Evolutionary conservation across 495 filamentous ascomycete genomes (phyloP).

Genomic region (Penicillium diatomitis): DNA sequence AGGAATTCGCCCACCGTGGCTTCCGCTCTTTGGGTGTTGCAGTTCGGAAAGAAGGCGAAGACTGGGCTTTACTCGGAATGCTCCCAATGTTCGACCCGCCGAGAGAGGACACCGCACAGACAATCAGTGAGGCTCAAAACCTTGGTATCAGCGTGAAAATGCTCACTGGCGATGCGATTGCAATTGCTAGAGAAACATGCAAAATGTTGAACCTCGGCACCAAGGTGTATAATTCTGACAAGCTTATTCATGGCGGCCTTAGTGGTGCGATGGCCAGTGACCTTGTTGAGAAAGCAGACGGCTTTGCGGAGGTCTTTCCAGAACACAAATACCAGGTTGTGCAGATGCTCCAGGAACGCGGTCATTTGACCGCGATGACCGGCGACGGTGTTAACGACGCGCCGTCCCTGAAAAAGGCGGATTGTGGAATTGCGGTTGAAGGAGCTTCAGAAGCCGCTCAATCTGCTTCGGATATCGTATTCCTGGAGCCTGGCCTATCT

Average conservation of each 20-base stretch:
- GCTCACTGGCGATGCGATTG: constrained; percentile 67
- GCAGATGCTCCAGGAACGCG: constrained; percentile 92
- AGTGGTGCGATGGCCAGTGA: constrained; percentile 61
- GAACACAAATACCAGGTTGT: constrained; percentile 98
- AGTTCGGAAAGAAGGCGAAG: constrained; percentile 50
- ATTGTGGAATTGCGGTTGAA: constrained; percentile 66
- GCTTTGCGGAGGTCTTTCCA: constrained; percentile 84
- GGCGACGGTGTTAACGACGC: constrained; percentile 98
- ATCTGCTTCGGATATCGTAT: constrained; percentile 67
- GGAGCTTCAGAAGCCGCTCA: constrained; percentile 66
- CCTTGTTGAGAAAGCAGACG: constrained; percentile 63
- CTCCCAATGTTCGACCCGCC: constrained; percentile 70
- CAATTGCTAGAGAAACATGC: constrained; percentile 69
- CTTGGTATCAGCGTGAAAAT: constrained; percentile 68
- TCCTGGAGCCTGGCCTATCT: constrained; percentile 63
- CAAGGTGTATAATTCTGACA: constrained; percentile 66
- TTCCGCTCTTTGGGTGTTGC: constrained; percentile 70
- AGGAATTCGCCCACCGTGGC: constrained; percentile 63
- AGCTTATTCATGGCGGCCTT: constrained; percentile 60
- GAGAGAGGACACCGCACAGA: constrained; percentile 67
- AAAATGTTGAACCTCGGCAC: constrained; percentile 69
- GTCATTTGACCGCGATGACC: constrained; percentile 95
- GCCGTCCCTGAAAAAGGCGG: constrained; percentile 91
- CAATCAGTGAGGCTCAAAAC: constrained; percentile 61
- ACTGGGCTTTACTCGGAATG: constrained; percentile 60